Conservation (phyloP, 2,329 filamentous ascomycete species). For the Phyllosticta capitalensis region DNA sequence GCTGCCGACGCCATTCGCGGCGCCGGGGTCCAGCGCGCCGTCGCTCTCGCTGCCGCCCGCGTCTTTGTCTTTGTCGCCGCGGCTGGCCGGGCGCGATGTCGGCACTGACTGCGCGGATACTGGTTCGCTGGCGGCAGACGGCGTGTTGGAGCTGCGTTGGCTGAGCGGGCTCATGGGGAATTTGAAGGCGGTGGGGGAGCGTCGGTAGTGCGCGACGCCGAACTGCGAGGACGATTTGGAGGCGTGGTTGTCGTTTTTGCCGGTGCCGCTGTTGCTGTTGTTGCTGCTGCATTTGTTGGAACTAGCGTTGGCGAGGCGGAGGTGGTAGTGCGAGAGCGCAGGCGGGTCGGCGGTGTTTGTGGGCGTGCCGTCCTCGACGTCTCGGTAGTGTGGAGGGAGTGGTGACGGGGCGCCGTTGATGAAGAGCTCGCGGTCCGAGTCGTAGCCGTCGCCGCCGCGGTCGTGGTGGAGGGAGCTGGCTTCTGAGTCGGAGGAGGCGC, state of each 20-base stretch:
- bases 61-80: not conserved
- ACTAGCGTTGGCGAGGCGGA: not conserved
- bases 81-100: not conserved
- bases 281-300: not conserved
- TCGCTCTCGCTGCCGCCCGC: no score
- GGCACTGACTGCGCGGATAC: not conserved
- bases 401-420: not conserved
- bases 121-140: not conserved
- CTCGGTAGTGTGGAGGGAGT: not conserved
- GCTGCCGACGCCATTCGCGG: no score
- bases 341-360: not conserved
- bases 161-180: not conserved
- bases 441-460: not conserved
- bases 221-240: not conserved
- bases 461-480: not conserved
- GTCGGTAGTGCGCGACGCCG: not conserved
- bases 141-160: not conserved
- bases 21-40: no score
- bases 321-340: not conserved
- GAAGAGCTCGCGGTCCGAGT: not conserved
- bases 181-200: not conserved
- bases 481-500: not conserved
- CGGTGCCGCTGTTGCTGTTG: not conserved
- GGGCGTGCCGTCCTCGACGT: not conserved
- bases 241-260: not conserved